Percentiles rank a stretch among this genome's conserved stretches.
Evolutionary conservation across 441 rosid genomes (phyloP).

Genomic region (Capsella rubella): DNA sequence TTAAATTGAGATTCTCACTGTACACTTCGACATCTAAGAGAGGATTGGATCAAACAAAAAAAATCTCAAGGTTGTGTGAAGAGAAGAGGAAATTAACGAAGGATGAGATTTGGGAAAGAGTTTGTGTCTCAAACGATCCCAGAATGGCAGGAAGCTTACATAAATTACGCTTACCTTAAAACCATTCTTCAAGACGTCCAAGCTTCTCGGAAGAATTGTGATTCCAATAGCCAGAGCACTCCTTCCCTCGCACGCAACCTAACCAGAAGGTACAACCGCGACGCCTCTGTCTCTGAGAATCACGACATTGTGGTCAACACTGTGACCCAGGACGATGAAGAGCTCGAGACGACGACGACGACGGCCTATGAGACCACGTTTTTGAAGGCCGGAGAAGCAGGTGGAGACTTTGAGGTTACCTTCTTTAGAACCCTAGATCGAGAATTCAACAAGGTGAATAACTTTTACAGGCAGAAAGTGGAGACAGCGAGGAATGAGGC

Average conservation of each 20-base stretch:
- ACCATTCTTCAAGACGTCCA: conserved; percentile 49
- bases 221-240: conserved; percentile 41
- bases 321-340: conserved; percentile 19
- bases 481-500: conserved; percentile 59
- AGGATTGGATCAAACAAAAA: not conserved
- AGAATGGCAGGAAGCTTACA: conserved; percentile 65
- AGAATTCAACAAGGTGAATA: conserved; percentile 70
- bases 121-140: conserved; percentile 55
- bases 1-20: conserved; percentile 9
- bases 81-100: conserved; percentile 4
- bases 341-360: conserved; percentile 37
- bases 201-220: conserved; percentile 12
- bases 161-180: conserved; percentile 55
- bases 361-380: conserved; percentile 54
- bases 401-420: conserved; percentile 60
- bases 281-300: conserved; percentile 43
- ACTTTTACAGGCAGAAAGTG: conserved; percentile 58
- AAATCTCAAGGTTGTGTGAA: not conserved
- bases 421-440: conserved; percentile 68
- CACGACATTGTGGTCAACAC: conserved; percentile 56
- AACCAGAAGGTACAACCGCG: conserved; percentile 47
- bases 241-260: conserved; percentile 61
- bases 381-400: conserved; percentile 51
- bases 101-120: conserved; percentile 72
- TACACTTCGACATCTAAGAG: not conserved